Conservation (phyloP, 2,329 filamentous ascomycete genomes). For the Colletotrichum neosansevieriae region DNA sequence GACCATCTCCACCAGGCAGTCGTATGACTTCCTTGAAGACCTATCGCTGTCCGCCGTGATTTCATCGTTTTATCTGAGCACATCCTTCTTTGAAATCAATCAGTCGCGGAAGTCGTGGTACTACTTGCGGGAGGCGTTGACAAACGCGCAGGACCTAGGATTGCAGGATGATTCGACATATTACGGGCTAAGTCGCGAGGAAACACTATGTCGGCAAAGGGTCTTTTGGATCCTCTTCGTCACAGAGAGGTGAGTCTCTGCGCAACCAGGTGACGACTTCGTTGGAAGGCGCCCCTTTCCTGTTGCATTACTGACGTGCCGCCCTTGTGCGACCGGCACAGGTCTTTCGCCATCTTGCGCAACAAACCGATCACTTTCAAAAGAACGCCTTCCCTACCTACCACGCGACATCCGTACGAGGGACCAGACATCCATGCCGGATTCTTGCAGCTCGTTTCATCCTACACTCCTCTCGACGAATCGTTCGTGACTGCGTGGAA, state of each 20-base stretch:
- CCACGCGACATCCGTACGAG: conserved; percentile 65
- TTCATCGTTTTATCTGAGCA: conserved; percentile 72
- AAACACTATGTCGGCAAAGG: conserved; percentile 65
- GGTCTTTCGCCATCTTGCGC: conserved; percentile 72
- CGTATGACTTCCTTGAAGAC: conserved; percentile 69
- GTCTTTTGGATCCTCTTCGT: conserved; percentile 74
- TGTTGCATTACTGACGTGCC: neutral
- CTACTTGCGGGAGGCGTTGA: conserved; percentile 71
- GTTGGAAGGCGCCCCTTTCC: neutral
- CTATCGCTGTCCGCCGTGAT: conserved; percentile 67
- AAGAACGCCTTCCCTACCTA: conserved; percentile 68
- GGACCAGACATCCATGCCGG: conserved; percentile 65
- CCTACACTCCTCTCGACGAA: conserved; percentile 73
- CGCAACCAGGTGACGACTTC: neutral
- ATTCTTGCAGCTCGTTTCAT: conserved; percentile 70
- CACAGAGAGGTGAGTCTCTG: conserved; percentile 63
- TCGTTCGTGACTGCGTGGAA: conserved; percentile 75
- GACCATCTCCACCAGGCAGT: conserved; percentile 66
- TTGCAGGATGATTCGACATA: conserved; percentile 71
- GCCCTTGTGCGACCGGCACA: conserved; percentile 45
- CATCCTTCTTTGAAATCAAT: conserved; percentile 71
- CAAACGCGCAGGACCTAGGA: conserved; percentile 68
- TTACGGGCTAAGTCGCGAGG: conserved; percentile 58
- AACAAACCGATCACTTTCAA: conserved; percentile 73
- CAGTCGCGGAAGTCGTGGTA: conserved; percentile 73